Conservation (phyloP, 768 basidiomycete species). For the Glaciozyma martinii region DNA sequence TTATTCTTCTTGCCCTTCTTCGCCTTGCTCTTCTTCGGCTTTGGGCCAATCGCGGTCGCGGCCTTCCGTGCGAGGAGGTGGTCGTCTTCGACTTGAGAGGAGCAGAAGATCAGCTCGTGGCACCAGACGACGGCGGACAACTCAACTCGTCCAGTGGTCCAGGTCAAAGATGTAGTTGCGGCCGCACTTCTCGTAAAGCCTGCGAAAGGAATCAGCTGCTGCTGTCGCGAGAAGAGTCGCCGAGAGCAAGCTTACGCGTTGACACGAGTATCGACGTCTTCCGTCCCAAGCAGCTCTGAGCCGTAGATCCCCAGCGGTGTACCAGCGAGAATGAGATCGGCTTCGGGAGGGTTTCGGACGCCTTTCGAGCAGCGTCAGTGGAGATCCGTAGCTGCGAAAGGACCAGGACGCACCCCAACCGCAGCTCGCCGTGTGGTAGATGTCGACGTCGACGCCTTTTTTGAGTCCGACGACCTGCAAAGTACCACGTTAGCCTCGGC, state of each 20-base stretch:
- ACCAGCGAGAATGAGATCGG: background rate
- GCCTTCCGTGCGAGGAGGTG: slow-evolving; percentile 1
- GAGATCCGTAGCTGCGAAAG: no score
- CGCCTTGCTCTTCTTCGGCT: background rate
- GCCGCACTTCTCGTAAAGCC: background rate
- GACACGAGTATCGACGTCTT: background rate
- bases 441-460: slow-evolving; percentile 7
- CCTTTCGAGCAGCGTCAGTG: background rate
- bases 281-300: slow-evolving; percentile 4
- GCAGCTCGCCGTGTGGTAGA: background rate
- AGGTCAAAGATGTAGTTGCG: slow-evolving; percentile 22
- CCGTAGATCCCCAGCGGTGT: slow-evolving; percentile 15
- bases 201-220: background rate
- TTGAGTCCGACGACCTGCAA: slow-evolving; percentile 1
- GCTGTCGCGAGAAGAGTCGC: no score
- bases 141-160: slow-evolving; percentile 10
- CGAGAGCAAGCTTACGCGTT: background rate
- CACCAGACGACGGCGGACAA: no score
- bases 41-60: background rate
- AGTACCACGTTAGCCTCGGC: background rate
- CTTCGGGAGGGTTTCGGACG: background rate
- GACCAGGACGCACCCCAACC: slow-evolving; percentile 15
- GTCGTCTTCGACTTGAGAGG: no score
- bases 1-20: background rate
- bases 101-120: background rate